These are phyloP conservation scores for Nakaseomyces sp. DNA, from an alignment of 1,139 yeast genomes.

Conservation along the genomic window DNA sequence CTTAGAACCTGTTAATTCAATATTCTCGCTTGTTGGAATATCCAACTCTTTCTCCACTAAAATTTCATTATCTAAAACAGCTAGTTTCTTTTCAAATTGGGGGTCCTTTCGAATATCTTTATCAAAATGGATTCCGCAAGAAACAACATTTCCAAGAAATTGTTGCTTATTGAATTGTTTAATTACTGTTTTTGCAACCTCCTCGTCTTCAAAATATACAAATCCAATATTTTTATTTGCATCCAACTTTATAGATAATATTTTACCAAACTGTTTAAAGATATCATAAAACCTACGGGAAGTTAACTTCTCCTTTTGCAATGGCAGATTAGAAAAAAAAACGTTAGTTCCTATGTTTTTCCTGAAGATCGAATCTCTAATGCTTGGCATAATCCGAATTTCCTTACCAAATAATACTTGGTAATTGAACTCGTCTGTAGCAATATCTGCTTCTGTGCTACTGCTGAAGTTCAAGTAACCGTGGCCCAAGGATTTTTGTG, in stretches of 20 bases:
- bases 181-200: slow-evolving; percentile 36
- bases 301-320: slow-evolving; percentile 28
- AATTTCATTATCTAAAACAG: slow-evolving; percentile 19
- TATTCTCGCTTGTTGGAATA: slow-evolving; percentile 13
- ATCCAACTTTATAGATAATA: slow-evolving; percentile 40
- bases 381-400: slow-evolving; percentile 45
- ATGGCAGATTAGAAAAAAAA: slow-evolving; percentile 30
- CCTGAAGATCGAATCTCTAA: slow-evolving; percentile 31
- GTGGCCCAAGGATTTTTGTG: slow-evolving; percentile 40
- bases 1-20: slow-evolving; percentile 5
- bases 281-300: slow-evolving; percentile 39
- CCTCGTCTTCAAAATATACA: slow-evolving; percentile 36
- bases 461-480: slow-evolving; percentile 43
- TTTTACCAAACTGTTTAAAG: slow-evolving; percentile 36
- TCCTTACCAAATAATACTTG: slow-evolving; percentile 35
- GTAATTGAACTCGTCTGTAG: slow-evolving; percentile 40
- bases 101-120: slow-evolving; percentile 33
- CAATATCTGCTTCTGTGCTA: slow-evolving; percentile 34
- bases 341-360: slow-evolving; percentile 28
- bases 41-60: slow-evolving; percentile 21
- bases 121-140: slow-evolving; percentile 39
- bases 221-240: slow-evolving; percentile 38
- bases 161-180: slow-evolving; percentile 29
- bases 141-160: slow-evolving; percentile 25
- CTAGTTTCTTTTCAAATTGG: slow-evolving; percentile 24